Percentiles rank a stretch among this genome's conserved stretches.
These are phyloP conservation scores for Murraya koenigii DNA, from an alignment of 345 rosid genomes.

Conservation along the genomic window DNA sequence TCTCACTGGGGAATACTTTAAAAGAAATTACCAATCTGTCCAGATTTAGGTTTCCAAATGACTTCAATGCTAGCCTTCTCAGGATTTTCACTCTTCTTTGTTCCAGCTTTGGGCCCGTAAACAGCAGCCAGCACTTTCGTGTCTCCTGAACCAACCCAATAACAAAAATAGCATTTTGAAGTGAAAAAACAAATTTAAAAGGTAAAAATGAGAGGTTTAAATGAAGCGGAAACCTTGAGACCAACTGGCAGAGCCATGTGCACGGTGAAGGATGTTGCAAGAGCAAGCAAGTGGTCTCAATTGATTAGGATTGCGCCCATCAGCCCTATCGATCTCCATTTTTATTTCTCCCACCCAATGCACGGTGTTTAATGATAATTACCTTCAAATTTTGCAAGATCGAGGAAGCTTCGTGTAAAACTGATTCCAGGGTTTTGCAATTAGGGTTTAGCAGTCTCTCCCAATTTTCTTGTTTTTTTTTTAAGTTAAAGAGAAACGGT, in stretches of 20 bases:
- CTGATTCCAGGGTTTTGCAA: background rate
- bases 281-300: conserved; percentile 78
- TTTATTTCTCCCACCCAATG: background rate
- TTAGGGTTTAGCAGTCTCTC: background rate
- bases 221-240: conserved; percentile 56
- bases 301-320: conserved; percentile 66
- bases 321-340: conserved; percentile 68
- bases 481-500: background rate
- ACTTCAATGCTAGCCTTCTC: conserved; percentile 92
- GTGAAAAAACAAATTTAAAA: background rate
- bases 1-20: background rate
- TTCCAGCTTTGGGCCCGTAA: conserved; percentile 93
- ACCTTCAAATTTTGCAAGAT: background rate
- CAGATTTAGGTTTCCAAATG: conserved; percentile 91
- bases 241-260: conserved; percentile 98
- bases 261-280: conserved; percentile 72
- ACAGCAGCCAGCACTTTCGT: conserved; percentile 87
- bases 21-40: conserved; percentile 62
- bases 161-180: background rate
- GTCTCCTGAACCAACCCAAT: conserved; percentile 48
- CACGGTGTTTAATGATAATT: background rate
- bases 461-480: background rate
- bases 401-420: background rate
- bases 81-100: conserved; percentile 85
- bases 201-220: background rate